A percentile compares a stretch with the other conserved stretches of the same genome.
These are phyloP conservation scores for Macrocybe gigantea DNA, from an alignment of 768 basidiomycete species.

Conservation along the genomic window DNA sequence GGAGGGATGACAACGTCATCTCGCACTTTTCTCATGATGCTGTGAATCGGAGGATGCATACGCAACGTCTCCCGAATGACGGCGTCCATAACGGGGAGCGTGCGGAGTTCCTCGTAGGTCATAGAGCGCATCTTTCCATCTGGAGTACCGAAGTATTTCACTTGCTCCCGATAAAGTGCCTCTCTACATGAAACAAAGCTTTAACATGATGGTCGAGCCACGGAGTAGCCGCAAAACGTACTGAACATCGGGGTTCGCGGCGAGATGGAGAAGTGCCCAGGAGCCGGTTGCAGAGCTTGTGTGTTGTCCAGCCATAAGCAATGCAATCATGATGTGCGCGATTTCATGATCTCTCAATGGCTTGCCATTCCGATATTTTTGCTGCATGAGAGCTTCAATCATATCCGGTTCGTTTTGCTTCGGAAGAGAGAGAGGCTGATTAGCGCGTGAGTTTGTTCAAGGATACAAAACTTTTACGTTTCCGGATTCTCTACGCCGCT, in stretches of 20 bases:
- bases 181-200: conserved; percentile 39
- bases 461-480: conserved; percentile 27
- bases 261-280: conserved; percentile 88
- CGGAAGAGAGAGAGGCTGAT: conserved; percentile 2
- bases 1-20: conserved; percentile 79
- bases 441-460: neutral
- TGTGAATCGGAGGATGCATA: conserved; percentile 94
- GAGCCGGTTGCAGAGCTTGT: conserved; percentile 90
- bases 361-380: conserved; percentile 79
- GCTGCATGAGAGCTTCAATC: conserved; percentile 81
- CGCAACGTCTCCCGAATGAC: conserved; percentile 93
- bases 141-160: conserved; percentile 69
- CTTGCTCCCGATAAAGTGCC: conserved; percentile 85
- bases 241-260: conserved; percentile 68
- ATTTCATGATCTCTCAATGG: conserved; percentile 83
- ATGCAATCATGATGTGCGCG: conserved; percentile 97
- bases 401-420: conserved; percentile 75
- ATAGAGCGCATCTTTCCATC: conserved; percentile 77
- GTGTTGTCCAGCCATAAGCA: conserved; percentile 99
- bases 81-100: conserved; percentile 79
- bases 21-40: conserved; percentile 89
- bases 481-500: conserved; percentile 54
- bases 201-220: neutral
- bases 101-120: conserved; percentile 81
- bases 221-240: conserved; percentile 31